Evolutionary conservation across 1,139 yeast genomes (phyloP).

Genomic region (Yamadazyma epiphylla): DNA sequence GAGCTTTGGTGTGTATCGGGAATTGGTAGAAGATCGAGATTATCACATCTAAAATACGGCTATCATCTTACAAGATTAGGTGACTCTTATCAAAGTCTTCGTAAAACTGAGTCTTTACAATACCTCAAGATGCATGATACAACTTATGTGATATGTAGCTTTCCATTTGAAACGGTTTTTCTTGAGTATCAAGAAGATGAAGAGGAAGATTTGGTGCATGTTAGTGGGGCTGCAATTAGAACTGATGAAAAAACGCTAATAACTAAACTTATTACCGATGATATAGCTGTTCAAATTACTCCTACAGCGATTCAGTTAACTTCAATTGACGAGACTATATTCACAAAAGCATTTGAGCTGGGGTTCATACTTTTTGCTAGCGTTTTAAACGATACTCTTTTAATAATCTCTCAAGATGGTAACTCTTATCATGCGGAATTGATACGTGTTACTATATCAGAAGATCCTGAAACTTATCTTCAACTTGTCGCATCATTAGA

Average conservation of each 20-base stretch:
- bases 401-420: constrained; percentile 14
- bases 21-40: constrained; percentile 29
- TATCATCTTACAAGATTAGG: constrained; percentile 24
- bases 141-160: constrained; percentile 30
- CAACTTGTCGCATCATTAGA: constrained; percentile 2
- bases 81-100: constrained; percentile 24
- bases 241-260: constrained; percentile 7
- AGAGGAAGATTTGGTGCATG: constrained; percentile 21
- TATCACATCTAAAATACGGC: constrained; percentile 40
- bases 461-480: constrained; percentile 1
- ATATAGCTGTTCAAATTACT: constrained; percentile 23
- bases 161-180: constrained; percentile 35
- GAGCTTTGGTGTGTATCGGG: constrained; percentile 52
- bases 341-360: constrained; percentile 6
- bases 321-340: constrained; percentile 13
- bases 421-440: background rate
- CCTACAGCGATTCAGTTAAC: constrained; percentile 21
- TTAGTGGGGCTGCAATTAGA: constrained; percentile 17
- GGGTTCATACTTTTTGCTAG: constrained; percentile 15
- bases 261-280: constrained; percentile 5
- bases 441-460: background rate
- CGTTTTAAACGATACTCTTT: constrained; percentile 9
- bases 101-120: constrained; percentile 22
- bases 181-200: constrained; percentile 23
- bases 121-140: constrained; percentile 13